A percentile compares a stretch with the other conserved stretches of the same genome.
Evolutionary conservation across 441 rosid genomes (phyloP).

Genomic region (Corymbia calophylla): DNA sequence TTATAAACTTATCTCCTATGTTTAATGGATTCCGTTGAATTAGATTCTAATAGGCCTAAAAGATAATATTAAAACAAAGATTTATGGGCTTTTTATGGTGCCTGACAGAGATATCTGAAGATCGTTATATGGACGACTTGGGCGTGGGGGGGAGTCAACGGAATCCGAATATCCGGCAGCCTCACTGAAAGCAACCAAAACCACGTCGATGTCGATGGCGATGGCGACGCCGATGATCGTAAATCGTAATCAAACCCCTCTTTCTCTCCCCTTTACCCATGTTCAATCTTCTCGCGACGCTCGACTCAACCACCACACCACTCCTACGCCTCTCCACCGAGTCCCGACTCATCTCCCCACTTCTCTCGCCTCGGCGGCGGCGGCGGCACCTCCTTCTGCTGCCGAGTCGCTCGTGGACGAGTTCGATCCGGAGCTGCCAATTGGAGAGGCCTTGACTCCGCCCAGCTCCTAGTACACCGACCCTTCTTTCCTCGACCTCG

Average conservation of each 20-base stretch:
- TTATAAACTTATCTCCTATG: background rate
- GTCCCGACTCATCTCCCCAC: background rate
- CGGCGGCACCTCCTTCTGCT: background rate
- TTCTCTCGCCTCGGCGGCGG: background rate
- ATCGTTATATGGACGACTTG: background rate
- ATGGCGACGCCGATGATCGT: background rate
- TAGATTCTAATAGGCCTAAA: background rate
- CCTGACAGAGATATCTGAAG: background rate
- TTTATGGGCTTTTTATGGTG: background rate
- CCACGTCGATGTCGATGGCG: background rate
- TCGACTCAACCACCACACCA: background rate
- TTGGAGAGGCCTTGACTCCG: slow-evolving; percentile 61
- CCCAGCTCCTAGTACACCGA: slow-evolving; percentile 78
- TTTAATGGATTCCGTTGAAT: background rate
- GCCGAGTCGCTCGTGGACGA: slow-evolving; percentile 16
- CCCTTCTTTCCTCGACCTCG: slow-evolving; percentile 38
- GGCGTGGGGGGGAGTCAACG: background rate
- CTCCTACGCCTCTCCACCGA: background rate
- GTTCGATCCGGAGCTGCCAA: slow-evolving; percentile 53
- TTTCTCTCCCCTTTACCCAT: background rate
- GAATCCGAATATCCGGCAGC: background rate
- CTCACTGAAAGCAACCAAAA: background rate
- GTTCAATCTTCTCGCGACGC: background rate
- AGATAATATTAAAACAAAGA: background rate
- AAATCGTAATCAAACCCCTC: background rate